These are phyloP conservation scores for Phytophthora foliorum DNA, from an alignment of 352 stramenopile species.

Conservation along the genomic window DNA sequence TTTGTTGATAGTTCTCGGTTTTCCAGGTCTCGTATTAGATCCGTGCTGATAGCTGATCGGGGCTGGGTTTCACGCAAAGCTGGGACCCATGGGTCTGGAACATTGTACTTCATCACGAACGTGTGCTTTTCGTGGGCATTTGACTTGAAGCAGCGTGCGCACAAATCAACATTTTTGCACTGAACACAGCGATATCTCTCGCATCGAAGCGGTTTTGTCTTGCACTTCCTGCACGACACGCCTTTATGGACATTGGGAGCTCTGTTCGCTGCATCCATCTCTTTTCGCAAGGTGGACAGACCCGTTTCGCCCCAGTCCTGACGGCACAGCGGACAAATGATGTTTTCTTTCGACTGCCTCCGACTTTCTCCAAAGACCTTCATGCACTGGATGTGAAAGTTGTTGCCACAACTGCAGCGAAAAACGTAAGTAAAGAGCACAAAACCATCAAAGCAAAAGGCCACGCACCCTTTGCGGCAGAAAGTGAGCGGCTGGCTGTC, in stretches of 20 bases:
- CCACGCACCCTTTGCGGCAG: slow-evolving; percentile 75
- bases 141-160: slow-evolving; percentile 77
- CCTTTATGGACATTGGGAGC: slow-evolving; percentile 81
- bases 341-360: slow-evolving; percentile 85
- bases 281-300: slow-evolving; percentile 71
- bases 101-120: slow-evolving; percentile 80
- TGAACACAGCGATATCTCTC: slow-evolving; percentile 85
- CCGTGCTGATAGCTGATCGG: slow-evolving; percentile 33
- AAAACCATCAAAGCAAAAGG: background rate
- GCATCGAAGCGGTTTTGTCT: slow-evolving; percentile 80
- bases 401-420: slow-evolving; percentile 41
- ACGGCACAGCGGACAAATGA: slow-evolving; percentile 86
- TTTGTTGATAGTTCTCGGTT: slow-evolving; percentile 84
- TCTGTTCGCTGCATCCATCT: slow-evolving; percentile 77
- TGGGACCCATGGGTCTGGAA: slow-evolving; percentile 67
- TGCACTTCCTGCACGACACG: slow-evolving; percentile 74
- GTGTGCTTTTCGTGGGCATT: slow-evolving; percentile 72
- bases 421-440: slow-evolving; percentile 1
- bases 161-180: slow-evolving; percentile 83
- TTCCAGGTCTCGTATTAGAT: slow-evolving; percentile 72
- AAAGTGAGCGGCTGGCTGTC: slow-evolving; percentile 69
- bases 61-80: slow-evolving; percentile 47
- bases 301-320: slow-evolving; percentile 82
- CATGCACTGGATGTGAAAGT: slow-evolving; percentile 58
- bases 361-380: slow-evolving; percentile 88